Conservation (phyloP, 768 basidiomycete species). For the Saitozyma sp. region DNA sequence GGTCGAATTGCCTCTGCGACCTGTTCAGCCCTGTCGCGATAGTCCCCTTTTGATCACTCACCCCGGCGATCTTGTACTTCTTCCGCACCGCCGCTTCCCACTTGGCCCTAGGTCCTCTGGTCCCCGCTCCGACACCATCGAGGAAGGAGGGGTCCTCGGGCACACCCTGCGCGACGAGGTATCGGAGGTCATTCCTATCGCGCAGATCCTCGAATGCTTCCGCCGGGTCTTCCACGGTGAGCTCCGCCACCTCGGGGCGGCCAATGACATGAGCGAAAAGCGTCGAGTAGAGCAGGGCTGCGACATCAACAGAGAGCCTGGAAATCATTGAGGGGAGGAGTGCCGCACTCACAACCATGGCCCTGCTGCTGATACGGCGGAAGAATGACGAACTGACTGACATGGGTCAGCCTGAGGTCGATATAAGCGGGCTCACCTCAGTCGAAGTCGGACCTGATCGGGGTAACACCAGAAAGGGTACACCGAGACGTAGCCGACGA, state of each 20-base stretch:
- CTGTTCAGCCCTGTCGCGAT: slow-evolving; percentile 10
- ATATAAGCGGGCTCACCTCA: slow-evolving; percentile 62
- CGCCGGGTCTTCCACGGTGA: slow-evolving; percentile 96
- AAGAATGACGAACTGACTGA: slow-evolving; percentile 88
- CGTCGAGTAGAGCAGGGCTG: slow-evolving; percentile 82
- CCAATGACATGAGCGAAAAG: slow-evolving; percentile 75
- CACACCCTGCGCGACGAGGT: slow-evolving; percentile 76
- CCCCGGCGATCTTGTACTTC: slow-evolving; percentile 85
- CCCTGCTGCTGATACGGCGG: slow-evolving; percentile 85
- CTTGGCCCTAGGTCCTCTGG: slow-evolving; percentile 44
- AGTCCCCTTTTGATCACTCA: slow-evolving; percentile 52
- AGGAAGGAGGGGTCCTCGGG: slow-evolving; percentile 65
- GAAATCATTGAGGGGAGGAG: neutral
- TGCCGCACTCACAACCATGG: slow-evolving; percentile 72
- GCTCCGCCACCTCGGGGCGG: slow-evolving; percentile 72
- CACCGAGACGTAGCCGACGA: slow-evolving; percentile 88
- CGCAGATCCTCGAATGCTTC: slow-evolving; percentile 96
- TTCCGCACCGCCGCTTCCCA: slow-evolving; percentile 80
- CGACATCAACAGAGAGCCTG: neutral
- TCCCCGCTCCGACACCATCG: slow-evolving; percentile 75
- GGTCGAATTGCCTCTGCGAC: slow-evolving; percentile 82
- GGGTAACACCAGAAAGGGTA: slow-evolving; percentile 97
- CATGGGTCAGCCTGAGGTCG: slow-evolving; percentile 2
- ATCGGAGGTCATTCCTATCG: slow-evolving; percentile 83
- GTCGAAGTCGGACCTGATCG: slow-evolving; percentile 77